phyloP scores from a whole-genome alignment of 495 filamentous ascomycete genomes.

The Evernia prunastri region DNA sequence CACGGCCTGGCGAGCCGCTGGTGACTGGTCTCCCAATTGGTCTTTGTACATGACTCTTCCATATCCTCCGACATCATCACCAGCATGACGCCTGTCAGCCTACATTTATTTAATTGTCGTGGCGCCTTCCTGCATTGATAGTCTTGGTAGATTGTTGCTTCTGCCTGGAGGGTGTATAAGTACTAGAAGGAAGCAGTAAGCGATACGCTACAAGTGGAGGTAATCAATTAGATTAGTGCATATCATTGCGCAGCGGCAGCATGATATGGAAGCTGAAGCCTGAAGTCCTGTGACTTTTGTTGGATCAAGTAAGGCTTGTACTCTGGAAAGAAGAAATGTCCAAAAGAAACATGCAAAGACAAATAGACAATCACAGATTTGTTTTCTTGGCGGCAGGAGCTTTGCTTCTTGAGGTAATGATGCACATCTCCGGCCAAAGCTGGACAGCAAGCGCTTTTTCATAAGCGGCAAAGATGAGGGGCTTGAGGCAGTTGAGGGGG shows the following conservation, averaged over 20 bases:
- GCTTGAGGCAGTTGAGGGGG: no score
- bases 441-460: slow-evolving; percentile 7
- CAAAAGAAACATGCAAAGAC: not conserved
- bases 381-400: not conserved
- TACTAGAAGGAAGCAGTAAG: slow-evolving; percentile 6
- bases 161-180: not conserved
- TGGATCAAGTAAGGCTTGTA: not conserved
- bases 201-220: slow-evolving; percentile 9
- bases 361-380: not conserved
- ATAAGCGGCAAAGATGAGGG: not conserved
- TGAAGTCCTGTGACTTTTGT: not conserved
- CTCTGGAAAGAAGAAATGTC: no score
- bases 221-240: not conserved
- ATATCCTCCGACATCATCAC: slow-evolving; percentile 7
- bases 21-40: slow-evolving; percentile 1
- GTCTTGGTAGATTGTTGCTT: slow-evolving; percentile 3
- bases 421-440: not conserved
- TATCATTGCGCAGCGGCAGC: not conserved
- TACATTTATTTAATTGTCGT: slow-evolving; percentile 1
- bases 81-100: slow-evolving; percentile 7
- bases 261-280: not conserved
- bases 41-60: not conserved
- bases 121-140: slow-evolving; percentile 3
- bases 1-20: not conserved
- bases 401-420: slow-evolving; percentile 9